Evolutionary conservation across 768 basidiomycete species (phyloP).

Genomic region (Udeniomyces megalosporus): DNA sequence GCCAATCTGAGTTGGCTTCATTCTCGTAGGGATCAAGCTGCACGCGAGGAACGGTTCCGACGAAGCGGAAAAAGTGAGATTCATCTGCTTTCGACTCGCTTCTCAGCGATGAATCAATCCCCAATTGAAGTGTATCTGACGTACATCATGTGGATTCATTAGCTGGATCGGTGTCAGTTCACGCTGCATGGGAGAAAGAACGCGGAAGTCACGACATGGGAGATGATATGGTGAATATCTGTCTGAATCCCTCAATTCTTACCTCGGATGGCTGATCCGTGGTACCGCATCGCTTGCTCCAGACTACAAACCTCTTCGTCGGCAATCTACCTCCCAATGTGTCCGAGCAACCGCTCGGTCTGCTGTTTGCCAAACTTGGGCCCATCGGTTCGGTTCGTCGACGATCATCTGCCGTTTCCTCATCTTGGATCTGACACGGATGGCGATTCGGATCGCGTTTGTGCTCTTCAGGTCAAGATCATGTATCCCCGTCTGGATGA

Average conservation of each 20-base stretch:
- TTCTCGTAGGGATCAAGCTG: conserved; percentile 63
- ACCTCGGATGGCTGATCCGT: neutral
- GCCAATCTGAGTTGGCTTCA: conserved; percentile 6
- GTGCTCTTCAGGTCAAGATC: conserved; percentile 55
- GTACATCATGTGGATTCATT: neutral
- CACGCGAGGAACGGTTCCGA: conserved; percentile 64
- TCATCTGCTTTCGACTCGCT: neutral
- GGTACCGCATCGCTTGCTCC: neutral
- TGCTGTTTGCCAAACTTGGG: conserved; percentile 77
- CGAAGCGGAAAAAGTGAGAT: conserved; percentile 20
- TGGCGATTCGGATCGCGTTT: neutral
- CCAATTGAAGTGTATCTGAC: neutral
- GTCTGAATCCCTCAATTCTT: neutral
- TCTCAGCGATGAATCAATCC: no score
- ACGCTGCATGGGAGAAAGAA: conserved; percentile 85
- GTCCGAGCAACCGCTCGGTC: conserved; percentile 68
- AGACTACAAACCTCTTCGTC: conserved; percentile 94
- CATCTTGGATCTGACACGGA: no score
- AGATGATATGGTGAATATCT: conserved; percentile 54
- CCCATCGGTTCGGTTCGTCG: conserved; percentile 76
- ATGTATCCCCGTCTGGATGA: conserved; percentile 93
- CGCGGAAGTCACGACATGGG: conserved; percentile 78
- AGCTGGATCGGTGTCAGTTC: conserved; percentile 62
- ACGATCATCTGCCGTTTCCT: no score
- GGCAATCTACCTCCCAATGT: conserved; percentile 79